These are phyloP conservation scores for Discostella stelligera DNA, from an alignment of 352 stramenopile genomes.

Conservation along the genomic window DNA sequence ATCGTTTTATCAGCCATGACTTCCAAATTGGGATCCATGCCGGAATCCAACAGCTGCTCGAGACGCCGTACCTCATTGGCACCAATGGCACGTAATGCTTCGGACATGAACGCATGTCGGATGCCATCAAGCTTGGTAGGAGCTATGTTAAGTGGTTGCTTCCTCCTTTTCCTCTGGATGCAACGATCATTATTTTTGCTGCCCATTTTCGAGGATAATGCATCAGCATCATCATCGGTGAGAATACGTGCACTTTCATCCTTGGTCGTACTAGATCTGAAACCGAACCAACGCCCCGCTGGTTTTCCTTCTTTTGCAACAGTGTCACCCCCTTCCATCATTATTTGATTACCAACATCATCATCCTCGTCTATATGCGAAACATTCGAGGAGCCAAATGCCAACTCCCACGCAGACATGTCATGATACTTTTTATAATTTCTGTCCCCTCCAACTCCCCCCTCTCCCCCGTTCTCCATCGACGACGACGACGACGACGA, in stretches of 20 bases:
- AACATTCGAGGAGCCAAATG: slow-evolving; percentile 50
- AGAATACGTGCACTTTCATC: slow-evolving; percentile 1
- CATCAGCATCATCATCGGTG: neutral
- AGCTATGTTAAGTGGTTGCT: slow-evolving; percentile 58
- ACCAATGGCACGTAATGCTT: slow-evolving; percentile 75
- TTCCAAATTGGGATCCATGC: slow-evolving; percentile 66
- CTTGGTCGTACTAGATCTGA: slow-evolving; percentile 7
- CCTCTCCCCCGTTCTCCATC: neutral
- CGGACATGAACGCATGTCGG: slow-evolving; percentile 72
- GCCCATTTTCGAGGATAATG: neutral
- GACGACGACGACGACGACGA: neutral
- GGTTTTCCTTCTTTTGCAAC: neutral
- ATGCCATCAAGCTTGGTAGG: slow-evolving; percentile 72
- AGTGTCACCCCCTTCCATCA: slow-evolving; percentile 23
- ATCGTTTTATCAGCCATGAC: slow-evolving; percentile 66
- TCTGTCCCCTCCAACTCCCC: slow-evolving; percentile 37
- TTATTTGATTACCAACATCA: slow-evolving; percentile 11
- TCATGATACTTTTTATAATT: slow-evolving; percentile 67
- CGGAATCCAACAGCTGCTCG: slow-evolving; percentile 63
- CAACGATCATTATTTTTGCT: neutral
- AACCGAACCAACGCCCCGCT: slow-evolving; percentile 39
- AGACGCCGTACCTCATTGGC: slow-evolving; percentile 69
- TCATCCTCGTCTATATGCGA: slow-evolving; percentile 14
- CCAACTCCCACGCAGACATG: slow-evolving; percentile 71
- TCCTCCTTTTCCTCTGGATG: slow-evolving; percentile 16